phyloP scores from a whole-genome alignment of 1,284 basidiomycete species.

The Trichosporon faecale region DNA sequence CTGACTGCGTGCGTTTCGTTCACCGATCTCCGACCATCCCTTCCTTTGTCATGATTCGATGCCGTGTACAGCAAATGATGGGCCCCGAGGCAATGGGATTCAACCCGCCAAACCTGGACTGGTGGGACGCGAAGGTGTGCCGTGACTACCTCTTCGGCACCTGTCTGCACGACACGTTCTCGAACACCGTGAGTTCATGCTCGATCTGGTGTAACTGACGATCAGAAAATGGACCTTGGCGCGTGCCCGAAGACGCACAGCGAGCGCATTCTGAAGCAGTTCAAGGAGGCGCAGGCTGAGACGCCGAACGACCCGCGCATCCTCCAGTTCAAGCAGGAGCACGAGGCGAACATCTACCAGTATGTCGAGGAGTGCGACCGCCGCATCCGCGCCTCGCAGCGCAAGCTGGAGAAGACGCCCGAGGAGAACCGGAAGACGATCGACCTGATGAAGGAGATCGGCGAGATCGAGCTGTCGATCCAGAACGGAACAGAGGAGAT shows the following conservation, averaged over 20 bases:
- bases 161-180: constrained; percentile 95
- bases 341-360: constrained; percentile 88
- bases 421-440: constrained; percentile 99
- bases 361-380: constrained; percentile 99
- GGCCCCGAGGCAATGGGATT: constrained; percentile 98
- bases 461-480: constrained; percentile 97
- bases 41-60: neutral
- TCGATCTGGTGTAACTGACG: neutral
- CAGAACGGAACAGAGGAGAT: constrained; percentile 98
- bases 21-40: neutral
- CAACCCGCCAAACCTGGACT: constrained; percentile 83
- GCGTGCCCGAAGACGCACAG: constrained; percentile 96
- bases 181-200: constrained; percentile 78
- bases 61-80: constrained; percentile 83
- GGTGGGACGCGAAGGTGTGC: constrained; percentile 99
- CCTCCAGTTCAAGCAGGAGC: constrained; percentile 81
- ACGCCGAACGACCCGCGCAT: constrained; percentile 75
- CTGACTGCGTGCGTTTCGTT: neutral
- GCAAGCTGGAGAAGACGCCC: constrained; percentile 95
- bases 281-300: constrained; percentile 72
- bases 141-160: constrained; percentile 96
- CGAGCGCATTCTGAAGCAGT: constrained; percentile 86
- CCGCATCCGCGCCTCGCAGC: constrained; percentile 87
- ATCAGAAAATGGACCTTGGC: constrained; percentile 98
- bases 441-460: constrained; percentile 98